Base-by-base conservation (phyloP, 305 asterid species). In the Fraxinus sp. region DNA sequence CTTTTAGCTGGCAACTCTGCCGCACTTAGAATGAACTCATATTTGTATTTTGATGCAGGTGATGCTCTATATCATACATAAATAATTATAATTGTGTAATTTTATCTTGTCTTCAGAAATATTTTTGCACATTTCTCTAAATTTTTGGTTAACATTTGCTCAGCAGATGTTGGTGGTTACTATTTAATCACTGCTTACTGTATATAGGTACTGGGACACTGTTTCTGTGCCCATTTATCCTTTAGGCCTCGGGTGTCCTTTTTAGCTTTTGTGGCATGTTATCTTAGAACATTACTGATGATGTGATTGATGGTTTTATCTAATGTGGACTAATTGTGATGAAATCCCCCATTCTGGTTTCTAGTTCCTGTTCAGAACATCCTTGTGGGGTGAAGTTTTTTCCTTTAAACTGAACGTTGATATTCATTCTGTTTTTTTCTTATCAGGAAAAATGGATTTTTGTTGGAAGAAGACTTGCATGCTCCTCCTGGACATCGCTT, bases 401-500 rank as follows among this genome's bases (percentile, higher is more conserved):
- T 77, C 75, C 70, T 68, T 75, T 46, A 9, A 33, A 14, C 64
- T 81, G 79, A 76, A 77, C 35, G 8, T 35, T 83, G 79, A 76
- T 79, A 30, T 62, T 62, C 18, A 22, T 74, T 73, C 32, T 78
- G 52, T 43, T 24, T 81, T 22, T 80, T 30, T 37, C 80, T 86
- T 75, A 80, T 59, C 93, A 96, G 99, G 93, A 93, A 85, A 93
- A 96, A 96, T 85, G 99, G 99, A 3, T 96, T 96, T 86, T 79
- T 87, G 46, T 77, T 96, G 90, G 96, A 89, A 88, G 99, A 96
- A 89, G 97, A 95, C 82, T 70, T 85, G 87, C 80, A 87, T 52
- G 98, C 99, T 88, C 97, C 98, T 82, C 90, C 95, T 2, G 99
- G 99, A 71, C 90, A 33, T 39, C 97, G 97, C 43, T 96, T 88